Evolutionary conservation across 768 basidiomycete genomes (phyloP).

Genomic region (Hydnomerulius pinastri): DNA sequence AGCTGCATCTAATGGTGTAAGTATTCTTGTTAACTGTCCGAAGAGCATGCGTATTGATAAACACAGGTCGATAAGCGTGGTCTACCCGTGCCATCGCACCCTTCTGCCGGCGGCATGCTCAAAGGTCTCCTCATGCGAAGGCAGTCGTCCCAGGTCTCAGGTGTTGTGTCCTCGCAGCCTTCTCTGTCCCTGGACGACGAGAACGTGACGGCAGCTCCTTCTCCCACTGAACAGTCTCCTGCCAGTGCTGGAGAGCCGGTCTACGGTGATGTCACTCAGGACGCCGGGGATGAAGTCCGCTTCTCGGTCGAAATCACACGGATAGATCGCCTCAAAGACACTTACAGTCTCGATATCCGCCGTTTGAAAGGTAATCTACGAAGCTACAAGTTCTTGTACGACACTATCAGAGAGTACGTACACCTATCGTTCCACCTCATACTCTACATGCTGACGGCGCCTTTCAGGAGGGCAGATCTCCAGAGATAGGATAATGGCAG

Average conservation of each 20-base stretch:
- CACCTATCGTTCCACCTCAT: slow-evolving; percentile 9
- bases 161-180: slow-evolving; percentile 38
- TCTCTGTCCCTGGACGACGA: slow-evolving; percentile 54
- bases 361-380: slow-evolving; percentile 89
- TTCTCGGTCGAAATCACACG: slow-evolving; percentile 94
- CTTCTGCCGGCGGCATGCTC: slow-evolving; percentile 77
- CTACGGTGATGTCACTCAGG: slow-evolving; percentile 80
- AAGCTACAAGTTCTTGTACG: slow-evolving; percentile 92
- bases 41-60: slow-evolving; percentile 8
- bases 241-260: slow-evolving; percentile 47
- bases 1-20: slow-evolving; percentile 84
- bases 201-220: slow-evolving; percentile 21
- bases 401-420: slow-evolving; percentile 82
- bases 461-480: slow-evolving; percentile 38
- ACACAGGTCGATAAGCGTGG: slow-evolving; percentile 86
- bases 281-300: slow-evolving; percentile 93
- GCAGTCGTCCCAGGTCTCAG: slow-evolving; percentile 79
- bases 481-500: slow-evolving; percentile 34
- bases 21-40: slow-evolving; percentile 32
- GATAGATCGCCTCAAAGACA: slow-evolving; percentile 85
- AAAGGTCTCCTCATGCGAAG: slow-evolving; percentile 87
- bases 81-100: slow-evolving; percentile 77
- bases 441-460: slow-evolving; percentile 9
- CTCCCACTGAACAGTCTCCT: slow-evolving; percentile 40
- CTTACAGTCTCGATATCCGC: slow-evolving; percentile 90